These are phyloP conservation scores for Nyssa sinensis DNA, from an alignment of 148 eudicot genomes.

Conservation along the genomic window DNA sequence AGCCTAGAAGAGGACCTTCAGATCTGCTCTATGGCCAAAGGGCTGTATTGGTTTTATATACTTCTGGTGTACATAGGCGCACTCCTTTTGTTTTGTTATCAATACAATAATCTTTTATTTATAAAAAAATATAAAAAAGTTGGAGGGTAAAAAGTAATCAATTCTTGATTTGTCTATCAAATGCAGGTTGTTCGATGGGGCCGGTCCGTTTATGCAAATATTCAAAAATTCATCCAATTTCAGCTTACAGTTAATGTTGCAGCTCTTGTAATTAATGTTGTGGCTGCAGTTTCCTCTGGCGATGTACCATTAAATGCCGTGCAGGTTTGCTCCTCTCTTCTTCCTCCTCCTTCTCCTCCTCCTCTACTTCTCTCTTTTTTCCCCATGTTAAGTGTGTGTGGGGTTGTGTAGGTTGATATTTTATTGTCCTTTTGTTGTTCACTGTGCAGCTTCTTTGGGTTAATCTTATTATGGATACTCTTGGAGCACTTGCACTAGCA, in stretches of 20 bases:
- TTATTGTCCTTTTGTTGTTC: background rate
- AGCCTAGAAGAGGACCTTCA: too few species aligned
- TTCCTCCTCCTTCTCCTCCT: background rate
- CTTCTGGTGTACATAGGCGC: too few species aligned
- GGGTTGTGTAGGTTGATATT: background rate
- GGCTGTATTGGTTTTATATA: too few species aligned
- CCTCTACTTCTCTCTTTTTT: background rate
- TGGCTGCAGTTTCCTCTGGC: conserved; percentile 70
- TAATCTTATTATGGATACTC: conserved; percentile 83
- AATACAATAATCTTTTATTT: too few species aligned
- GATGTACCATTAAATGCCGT: conserved; percentile 79
- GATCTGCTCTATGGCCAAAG: too few species aligned
- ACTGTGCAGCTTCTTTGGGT: conserved; percentile 78
- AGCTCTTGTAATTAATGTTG: conserved; percentile 70
- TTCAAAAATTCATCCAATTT: conserved; percentile 79
- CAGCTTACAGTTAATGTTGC: conserved; percentile 88
- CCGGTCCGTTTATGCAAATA: conserved; percentile 77
- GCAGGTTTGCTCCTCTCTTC: conserved; percentile 44
- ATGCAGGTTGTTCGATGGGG: conserved; percentile 88
- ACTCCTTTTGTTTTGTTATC: too few species aligned
- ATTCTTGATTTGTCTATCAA: background rate
- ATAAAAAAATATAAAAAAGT: too few species aligned
- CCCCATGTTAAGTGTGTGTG: background rate
- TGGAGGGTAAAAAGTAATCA: background rate
- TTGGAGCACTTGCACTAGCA: conserved; percentile 87